Conservation (phyloP, 2,329 filamentous ascomycete species). For the Pyricularia sp. region DNA sequence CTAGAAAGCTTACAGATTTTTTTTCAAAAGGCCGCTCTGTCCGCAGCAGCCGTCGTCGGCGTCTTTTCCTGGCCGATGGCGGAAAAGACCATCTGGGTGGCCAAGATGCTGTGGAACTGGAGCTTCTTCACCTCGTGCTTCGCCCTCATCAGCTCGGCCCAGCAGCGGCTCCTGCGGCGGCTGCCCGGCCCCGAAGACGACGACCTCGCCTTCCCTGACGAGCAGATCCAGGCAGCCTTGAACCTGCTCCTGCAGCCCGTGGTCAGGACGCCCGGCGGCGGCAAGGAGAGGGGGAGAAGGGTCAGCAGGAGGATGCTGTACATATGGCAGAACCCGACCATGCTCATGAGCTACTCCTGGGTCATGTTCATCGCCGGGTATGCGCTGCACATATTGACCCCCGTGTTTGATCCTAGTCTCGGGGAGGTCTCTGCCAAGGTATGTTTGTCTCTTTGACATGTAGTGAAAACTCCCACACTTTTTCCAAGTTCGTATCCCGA, state of each 20-base stretch:
- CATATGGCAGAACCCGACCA: conserved; percentile 5
- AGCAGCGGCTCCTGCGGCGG: conserved; percentile 4
- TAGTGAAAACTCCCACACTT: too few relatives aligned
- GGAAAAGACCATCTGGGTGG: conserved; percentile 2
- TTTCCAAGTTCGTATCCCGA: neutral
- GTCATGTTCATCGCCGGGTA: conserved; percentile 7
- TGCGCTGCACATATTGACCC: conserved; percentile 5
- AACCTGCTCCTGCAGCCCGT: neutral
- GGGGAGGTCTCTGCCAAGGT: conserved; percentile 3
- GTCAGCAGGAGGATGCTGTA: conserved; percentile 7
- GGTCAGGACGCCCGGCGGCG: neutral
- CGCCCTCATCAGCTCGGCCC: conserved; percentile 6
- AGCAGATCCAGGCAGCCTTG: neutral
- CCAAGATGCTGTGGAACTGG: conserved; percentile 7
- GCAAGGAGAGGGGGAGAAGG: neutral
- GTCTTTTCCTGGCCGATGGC: conserved; percentile 6
- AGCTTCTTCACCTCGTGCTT: conserved; percentile 6
- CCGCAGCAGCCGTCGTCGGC: conserved; percentile 4
- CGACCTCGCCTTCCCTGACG: neutral
- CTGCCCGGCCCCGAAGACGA: neutral
- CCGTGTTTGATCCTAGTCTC: conserved; percentile 2
- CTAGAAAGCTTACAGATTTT: neutral
- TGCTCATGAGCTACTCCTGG: conserved; percentile 7
- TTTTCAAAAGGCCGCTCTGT: conserved; percentile 1
- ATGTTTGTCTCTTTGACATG: neutral